These are phyloP conservation scores for Chlorella variabilis DNA, from an alignment of 163 green algal genomes.

Conservation along the genomic window DNA sequence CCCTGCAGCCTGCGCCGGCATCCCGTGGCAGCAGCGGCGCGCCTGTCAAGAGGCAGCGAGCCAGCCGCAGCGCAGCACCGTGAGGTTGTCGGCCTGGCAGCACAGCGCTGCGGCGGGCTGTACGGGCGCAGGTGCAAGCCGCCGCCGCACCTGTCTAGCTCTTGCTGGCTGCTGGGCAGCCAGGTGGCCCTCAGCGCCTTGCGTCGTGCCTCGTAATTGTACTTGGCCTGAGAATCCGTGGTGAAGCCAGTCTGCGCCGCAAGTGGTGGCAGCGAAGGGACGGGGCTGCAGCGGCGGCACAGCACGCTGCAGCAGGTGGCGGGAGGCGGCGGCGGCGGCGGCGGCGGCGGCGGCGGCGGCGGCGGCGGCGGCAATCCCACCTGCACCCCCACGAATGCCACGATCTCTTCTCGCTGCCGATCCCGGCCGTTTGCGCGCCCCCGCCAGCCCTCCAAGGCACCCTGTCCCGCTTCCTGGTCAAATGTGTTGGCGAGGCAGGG, in stretches of 20 bases:
- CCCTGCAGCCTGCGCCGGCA: slow-evolving; percentile 54
- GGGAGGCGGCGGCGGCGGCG: background rate
- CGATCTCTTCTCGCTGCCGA: background rate
- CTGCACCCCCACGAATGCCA: slow-evolving; percentile 34
- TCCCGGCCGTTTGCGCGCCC: background rate
- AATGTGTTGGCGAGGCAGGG: too few species aligned
- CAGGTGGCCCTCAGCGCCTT: slow-evolving; percentile 56
- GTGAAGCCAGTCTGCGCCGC: slow-evolving; percentile 67
- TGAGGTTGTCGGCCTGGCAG: background rate
- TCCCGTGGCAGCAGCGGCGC: too few species aligned
- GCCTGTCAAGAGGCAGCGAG: background rate
- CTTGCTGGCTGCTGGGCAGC: slow-evolving; percentile 52
- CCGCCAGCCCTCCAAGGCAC: background rate
- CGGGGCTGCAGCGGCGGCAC: too few species aligned
- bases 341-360: too few species aligned
- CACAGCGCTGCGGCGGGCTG: too few species aligned
- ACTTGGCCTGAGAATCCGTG: slow-evolving; percentile 42
- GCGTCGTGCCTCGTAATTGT: slow-evolving; percentile 64
- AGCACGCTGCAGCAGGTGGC: too few species aligned
- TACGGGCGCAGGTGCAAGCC: background rate
- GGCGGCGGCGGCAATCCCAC: background rate
- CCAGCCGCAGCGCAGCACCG: too few species aligned
- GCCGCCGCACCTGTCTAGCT: slow-evolving; percentile 33
- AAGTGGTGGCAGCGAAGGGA: too few species aligned
- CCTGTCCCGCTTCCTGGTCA: background rate